Base-by-base conservation (phyloP, 2,329 filamentous ascomycete genomes). In the Arthrinium phaeospermum region DNA sequence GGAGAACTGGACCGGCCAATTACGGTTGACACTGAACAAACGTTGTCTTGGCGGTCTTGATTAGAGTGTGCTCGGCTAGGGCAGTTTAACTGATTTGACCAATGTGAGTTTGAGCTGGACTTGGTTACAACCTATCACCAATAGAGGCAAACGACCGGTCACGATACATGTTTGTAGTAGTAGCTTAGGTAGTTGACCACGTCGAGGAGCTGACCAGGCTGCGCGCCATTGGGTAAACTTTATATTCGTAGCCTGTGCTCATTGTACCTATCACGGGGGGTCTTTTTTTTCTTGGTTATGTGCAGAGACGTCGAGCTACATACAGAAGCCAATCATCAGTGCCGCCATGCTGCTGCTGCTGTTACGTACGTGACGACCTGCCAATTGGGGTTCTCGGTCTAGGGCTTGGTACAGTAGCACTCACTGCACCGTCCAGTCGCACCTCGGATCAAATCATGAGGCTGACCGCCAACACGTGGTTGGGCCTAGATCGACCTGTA, bases 21-120 rank as follows among this genome's bases (percentile, higher is more conserved):
- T 22, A 47, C 67, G 22, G 45, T 1, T 41, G 46, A 7, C 19
- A 19, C 7, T 27, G 45, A 41, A n/a, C n/a, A 27, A 68, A 68
- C 67, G 67, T 68, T 68, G 67, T 47, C 67, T 68, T 68, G 67
- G 67, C 41, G 16, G 41, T n/a, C 22, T 64, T 41, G 41, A 22
- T 7, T 37, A 37, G 14, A 12, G 53, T 12, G 37, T 22, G 10
- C 2, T 61, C 53, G 53, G 19, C 51, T 2, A 30, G 51, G 51
- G 24, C 51, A 30, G 5, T 27, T 27, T 13, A 57, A 53, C 46
- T 14, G 14, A 41, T 41, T 41, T 41, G 37, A 41, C 10, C 7
- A 10, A 27, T 27, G 13, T 27, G 27, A 34, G 27, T 34, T 34
- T 19, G 27, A 22, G 51, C 51, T 57, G 51, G 51, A 22, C 12